Conservation (phyloP, 352 stramenopile genomes). For the Globisporangium paroecandrum region DNA sequence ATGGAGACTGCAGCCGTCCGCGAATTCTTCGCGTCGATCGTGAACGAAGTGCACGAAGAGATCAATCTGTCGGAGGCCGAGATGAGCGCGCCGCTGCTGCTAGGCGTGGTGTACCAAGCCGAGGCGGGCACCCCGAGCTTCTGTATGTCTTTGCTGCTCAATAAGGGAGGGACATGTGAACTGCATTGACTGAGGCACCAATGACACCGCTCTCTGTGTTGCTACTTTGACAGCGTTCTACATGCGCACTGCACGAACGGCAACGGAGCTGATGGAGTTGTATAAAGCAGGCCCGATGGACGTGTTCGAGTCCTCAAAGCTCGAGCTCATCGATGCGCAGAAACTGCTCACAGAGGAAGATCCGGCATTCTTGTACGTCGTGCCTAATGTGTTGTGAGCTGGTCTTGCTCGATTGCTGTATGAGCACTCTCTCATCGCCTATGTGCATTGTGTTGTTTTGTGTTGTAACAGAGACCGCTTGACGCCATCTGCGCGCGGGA, state of each 20-base stretch:
- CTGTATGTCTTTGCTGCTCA: constrained; percentile 29
- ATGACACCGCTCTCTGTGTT: too few relatives aligned
- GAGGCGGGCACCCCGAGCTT: constrained; percentile 77
- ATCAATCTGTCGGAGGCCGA: constrained; percentile 52
- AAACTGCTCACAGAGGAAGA: constrained; percentile 26
- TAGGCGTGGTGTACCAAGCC: constrained; percentile 69
- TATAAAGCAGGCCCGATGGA: constrained; percentile 46
- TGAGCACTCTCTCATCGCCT: neutral
- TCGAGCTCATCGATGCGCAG: constrained; percentile 40
- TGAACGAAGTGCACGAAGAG: constrained; percentile 74
- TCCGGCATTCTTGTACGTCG: constrained; percentile 27
- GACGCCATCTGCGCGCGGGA: constrained; percentile 47
- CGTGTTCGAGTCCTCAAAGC: constrained; percentile 55
- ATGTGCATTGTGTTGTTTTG: neutral
- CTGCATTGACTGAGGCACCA: too few relatives aligned
- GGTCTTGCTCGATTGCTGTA: neutral
- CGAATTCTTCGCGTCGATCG: constrained; percentile 73
- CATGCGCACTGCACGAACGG: constrained; percentile 36
- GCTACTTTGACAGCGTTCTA: constrained; percentile 43
- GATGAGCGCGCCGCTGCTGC: constrained; percentile 42
- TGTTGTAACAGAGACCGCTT: constrained; percentile 25
- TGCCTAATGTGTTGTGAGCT: neutral
- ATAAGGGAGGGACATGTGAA: too few relatives aligned
- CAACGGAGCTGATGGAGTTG: constrained; percentile 32
- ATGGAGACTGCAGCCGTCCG: constrained; percentile 30